Evolutionary conservation across 768 basidiomycete genomes (phyloP), one percentile per base, ranked within the genome.

Genomic region (Collybiopsis confluens): DNA sequence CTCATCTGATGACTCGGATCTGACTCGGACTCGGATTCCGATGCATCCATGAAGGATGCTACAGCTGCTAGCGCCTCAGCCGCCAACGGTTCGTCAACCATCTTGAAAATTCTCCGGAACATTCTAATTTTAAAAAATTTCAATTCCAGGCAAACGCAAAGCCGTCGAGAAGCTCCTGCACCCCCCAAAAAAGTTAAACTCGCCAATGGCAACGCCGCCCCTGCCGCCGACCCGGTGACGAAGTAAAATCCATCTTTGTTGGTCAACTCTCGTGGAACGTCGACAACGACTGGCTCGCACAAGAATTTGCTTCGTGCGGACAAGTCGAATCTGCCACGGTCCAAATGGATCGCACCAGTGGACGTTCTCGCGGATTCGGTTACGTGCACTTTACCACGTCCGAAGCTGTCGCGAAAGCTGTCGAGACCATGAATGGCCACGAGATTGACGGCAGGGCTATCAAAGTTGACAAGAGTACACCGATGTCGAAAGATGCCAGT

Each of bases 181-280:
- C 77, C 85, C 37, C 69, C 81, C 35, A 96, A 98, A 79, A 96
- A 96, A 71, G 79, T 76, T 61, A 97, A 94, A 75, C 74, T 86
- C 45, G 80, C 71, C 43, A 78, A 85, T 60, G 85, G 75, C 54
- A 72, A 78, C 42, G 76, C 77, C 41, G 72, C 73, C 18, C 62
- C 77, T n/a, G 65, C 66, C 26, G 64, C n/a, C n/a, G 56, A 21
- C 70, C 69, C 27, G 68, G 69, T 15, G 65, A 68, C 20, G 74
- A 73, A 38, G 74, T 75, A 15, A 85, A 77, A 62, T 85, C 88
- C 36, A 80, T 98, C 61, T 98, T 95, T 64, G 92, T 99, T 59
- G 96, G 96, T 52, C 81, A 82, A 55, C 80, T 99, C 42, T 95
- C 92, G 11, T 99, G 95, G 95, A 91, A 90, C 67, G 88, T 98